Evolutionary conservation across 2,329 filamentous ascomycete species (phyloP).

Genomic region (Torrubiella hemipterigena): DNA sequence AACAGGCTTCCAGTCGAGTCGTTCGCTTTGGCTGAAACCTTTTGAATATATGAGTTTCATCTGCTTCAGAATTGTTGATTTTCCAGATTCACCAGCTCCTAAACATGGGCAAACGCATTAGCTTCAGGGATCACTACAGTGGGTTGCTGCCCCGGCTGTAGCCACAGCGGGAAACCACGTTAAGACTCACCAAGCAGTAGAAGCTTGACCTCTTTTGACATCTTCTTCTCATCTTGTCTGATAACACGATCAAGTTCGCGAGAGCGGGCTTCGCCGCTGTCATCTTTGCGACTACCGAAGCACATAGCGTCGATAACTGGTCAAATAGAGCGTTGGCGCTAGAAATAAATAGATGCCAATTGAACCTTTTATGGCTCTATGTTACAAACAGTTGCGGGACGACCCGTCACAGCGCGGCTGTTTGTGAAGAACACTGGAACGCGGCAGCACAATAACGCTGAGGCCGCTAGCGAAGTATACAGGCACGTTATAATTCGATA

Average conservation of each 20-base stretch:
- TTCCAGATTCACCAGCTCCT: slow-evolving; percentile 86
- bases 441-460: too few species aligned
- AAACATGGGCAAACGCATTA: slow-evolving; percentile 4
- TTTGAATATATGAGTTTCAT: slow-evolving; percentile 97
- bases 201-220: slow-evolving; percentile 85
- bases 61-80: slow-evolving; percentile 95
- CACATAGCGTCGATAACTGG: slow-evolving; percentile 36
- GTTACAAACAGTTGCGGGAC: too few species aligned
- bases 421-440: too few species aligned
- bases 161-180: too few species aligned
- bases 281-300: slow-evolving; percentile 45
- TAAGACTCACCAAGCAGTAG: slow-evolving; percentile 68
- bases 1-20: slow-evolving; percentile 86
- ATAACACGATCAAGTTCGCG: slow-evolving; percentile 79
- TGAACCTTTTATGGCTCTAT: too few species aligned
- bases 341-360: too few species aligned
- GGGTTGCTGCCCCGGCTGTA: too few species aligned
- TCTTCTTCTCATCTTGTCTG: slow-evolving; percentile 74
- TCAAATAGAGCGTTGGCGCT: too few species aligned
- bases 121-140: too few species aligned
- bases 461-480: too few species aligned
- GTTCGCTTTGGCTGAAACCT: slow-evolving; percentile 81
- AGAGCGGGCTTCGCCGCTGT: slow-evolving; percentile 41
- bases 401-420: too few species aligned
- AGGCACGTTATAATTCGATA: too few species aligned